Evolutionary conservation across 352 stramenopile species (phyloP).

Genomic region (Phytophthora chlamydospora): DNA sequence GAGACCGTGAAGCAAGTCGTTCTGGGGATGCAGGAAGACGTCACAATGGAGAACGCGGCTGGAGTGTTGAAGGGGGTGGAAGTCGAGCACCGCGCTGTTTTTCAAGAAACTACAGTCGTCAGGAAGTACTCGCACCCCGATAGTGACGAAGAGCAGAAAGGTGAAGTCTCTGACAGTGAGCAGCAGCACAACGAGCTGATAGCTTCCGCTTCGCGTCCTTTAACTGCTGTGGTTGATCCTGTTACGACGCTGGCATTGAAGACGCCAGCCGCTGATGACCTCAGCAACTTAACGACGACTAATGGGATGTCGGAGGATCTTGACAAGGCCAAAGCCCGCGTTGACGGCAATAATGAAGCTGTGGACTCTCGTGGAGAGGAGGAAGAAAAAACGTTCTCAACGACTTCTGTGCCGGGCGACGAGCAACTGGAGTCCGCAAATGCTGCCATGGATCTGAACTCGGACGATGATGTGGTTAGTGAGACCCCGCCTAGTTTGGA

Average conservation of each 20-base stretch:
- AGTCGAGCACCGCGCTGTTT: constrained; percentile 5
- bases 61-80: constrained; percentile 3
- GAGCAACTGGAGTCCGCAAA: neutral
- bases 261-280: neutral
- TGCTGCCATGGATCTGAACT: constrained; percentile 3
- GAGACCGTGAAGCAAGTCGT: constrained; percentile 6
- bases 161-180: neutral
- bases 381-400: neutral
- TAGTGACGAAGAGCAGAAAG: neutral
- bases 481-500: constrained; percentile 1
- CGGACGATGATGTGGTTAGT: neutral
- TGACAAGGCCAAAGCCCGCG: no score
- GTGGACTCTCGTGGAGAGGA: neutral
- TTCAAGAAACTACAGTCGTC: constrained; percentile 18
- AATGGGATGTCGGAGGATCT: neutral
- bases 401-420: neutral
- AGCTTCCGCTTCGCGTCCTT: neutral
- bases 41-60: neutral
- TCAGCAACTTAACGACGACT: constrained; percentile 1
- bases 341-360: no score
- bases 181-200: neutral
- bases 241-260: neutral
- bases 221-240: constrained; percentile 3
- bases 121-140: constrained; percentile 1
- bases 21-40: neutral